Evolutionary conservation across 371 early-diverging fungal species (phyloP).

Genomic region (Zopfochytrium polystomum): DNA sequence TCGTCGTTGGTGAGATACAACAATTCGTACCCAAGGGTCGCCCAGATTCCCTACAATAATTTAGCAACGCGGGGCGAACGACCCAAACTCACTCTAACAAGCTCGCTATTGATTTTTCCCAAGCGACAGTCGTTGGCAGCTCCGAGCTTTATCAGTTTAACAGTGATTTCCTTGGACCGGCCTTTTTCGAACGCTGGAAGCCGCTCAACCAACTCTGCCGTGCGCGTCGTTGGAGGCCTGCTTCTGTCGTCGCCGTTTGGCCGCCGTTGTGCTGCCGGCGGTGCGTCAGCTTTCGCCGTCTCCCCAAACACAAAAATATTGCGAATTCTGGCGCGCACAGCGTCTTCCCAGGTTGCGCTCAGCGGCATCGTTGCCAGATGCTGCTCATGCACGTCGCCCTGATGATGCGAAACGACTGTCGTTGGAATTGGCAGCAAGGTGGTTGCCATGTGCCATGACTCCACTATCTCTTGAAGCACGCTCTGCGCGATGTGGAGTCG

Average conservation of each 20-base stretch:
- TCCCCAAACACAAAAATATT: slow-evolving; percentile 18
- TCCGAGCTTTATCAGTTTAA: too few relatives aligned
- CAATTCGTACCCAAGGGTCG: slow-evolving; percentile 42
- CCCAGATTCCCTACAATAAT: slow-evolving; percentile 51
- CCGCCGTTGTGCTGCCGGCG: slow-evolving; percentile 12
- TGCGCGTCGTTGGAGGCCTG: neutral
- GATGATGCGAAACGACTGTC: neutral
- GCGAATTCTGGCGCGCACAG: slow-evolving; percentile 10
- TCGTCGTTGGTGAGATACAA: slow-evolving; percentile 50
- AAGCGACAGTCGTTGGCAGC: slow-evolving; percentile 11
- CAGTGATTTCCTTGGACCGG: too few relatives aligned
- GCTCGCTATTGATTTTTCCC: slow-evolving; percentile 1
- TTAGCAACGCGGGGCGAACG: too few relatives aligned
- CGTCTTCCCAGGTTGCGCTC: slow-evolving; percentile 9
- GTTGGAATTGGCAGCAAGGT: too few relatives aligned
- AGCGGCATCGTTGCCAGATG: neutral
- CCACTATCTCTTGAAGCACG: too few relatives aligned
- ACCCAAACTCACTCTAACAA: too few relatives aligned
- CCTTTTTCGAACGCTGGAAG: slow-evolving; percentile 1
- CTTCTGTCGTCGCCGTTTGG: neutral
- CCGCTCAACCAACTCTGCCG: slow-evolving; percentile 5
- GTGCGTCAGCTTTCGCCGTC: slow-evolving; percentile 14
- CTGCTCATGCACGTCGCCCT: neutral
- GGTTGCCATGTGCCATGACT: too few relatives aligned
- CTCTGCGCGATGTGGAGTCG: too few relatives aligned